Percentiles rank a stretch among this genome's conserved stretches.
Evolutionary conservation across 306 rosid species (phyloP).

Genomic region (Rosa persica): DNA sequence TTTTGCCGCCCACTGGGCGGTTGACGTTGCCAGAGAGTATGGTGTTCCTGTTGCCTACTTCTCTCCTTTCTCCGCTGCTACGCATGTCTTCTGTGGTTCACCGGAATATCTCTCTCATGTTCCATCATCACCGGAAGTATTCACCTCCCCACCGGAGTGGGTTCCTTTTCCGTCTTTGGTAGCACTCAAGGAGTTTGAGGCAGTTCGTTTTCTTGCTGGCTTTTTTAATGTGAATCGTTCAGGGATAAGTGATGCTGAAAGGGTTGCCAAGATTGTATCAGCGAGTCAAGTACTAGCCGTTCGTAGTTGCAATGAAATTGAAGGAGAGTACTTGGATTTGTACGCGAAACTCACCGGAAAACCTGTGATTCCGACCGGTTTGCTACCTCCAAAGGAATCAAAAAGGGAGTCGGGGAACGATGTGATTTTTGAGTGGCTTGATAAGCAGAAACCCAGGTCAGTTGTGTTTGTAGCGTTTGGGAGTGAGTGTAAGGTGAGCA

Average conservation of each 20-base stretch:
- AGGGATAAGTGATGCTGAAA: slow-evolving; percentile 1
- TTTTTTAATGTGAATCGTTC: background rate
- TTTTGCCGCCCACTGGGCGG: background rate
- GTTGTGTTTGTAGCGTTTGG: slow-evolving; percentile 48
- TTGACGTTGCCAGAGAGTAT: background rate
- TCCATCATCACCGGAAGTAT: background rate
- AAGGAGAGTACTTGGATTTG: slow-evolving; percentile 29
- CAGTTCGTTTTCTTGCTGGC: background rate
- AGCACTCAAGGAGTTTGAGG: background rate
- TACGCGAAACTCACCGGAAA: slow-evolving; percentile 14
- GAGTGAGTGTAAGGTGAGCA: slow-evolving; percentile 38
- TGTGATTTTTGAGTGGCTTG: slow-evolving; percentile 41
- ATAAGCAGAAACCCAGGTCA: slow-evolving; percentile 29
- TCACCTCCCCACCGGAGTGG: slow-evolving; percentile 3
- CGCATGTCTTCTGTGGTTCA: background rate
- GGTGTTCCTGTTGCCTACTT: background rate
- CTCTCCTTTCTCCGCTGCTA: background rate
- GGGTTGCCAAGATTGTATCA: background rate
- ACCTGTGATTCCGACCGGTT: slow-evolving; percentile 41
- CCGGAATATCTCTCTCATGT: background rate
- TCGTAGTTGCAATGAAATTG: slow-evolving; percentile 34
- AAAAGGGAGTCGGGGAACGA: background rate
- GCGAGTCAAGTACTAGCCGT: slow-evolving; percentile 16
- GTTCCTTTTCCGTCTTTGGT: background rate
- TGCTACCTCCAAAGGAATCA: slow-evolving; percentile 31